Evolutionary conservation across 768 basidiomycete genomes (phyloP), one percentile per base, ranked within the genome.

Genomic region (Boletus barrowsii): DNA sequence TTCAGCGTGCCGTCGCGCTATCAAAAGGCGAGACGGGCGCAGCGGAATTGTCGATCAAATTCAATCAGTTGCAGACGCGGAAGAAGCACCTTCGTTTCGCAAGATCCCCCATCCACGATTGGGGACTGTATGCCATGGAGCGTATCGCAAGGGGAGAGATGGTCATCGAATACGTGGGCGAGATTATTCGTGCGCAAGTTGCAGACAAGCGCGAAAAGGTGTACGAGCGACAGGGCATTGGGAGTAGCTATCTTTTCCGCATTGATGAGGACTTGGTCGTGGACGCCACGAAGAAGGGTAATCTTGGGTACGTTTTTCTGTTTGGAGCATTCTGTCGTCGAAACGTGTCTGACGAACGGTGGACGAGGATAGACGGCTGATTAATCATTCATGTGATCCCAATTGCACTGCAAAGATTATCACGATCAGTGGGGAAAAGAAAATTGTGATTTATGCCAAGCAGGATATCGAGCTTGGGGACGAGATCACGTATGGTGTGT

Each of bases 111-210:
- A 99, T 99, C 55, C 96, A 99, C 67, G 95, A 96, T 63, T 99
- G 96, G 90, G 97, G 97, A 5, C 69, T 99, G 65, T 99, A 98
- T 68, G 95, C 97, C 30, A 90, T 97, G 90, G 97, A 99, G 76
- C 83, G 84, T 65, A 98, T 99, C 60, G 83, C 88, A 7, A 76
- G 82, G 36, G 93, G 93, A 5, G 97, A 99, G 75, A 98, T 99
- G 94, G 96, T 99, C 30, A 98, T 98, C 72, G 97, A 99, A 75
- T 99, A 99, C 66, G 97, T 99, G 8, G 97, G 97, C 18, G 97
- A 99, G 79, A 81, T 98, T 58, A 93, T 98, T 60, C 82, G 97
- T 10, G 92, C 93, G 42, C 88, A 90, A 64, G 92, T 98, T 11
- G 97, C 97, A 26, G 97, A 98, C 63, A 93, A 94, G 70, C 81